A percentile compares a stretch with the other conserved stretches of the same genome.
These are phyloP conservation scores for Coemansia sp. DNA, from an alignment of 192 early-diverging fungal genomes.

Conservation along the genomic window DNA sequence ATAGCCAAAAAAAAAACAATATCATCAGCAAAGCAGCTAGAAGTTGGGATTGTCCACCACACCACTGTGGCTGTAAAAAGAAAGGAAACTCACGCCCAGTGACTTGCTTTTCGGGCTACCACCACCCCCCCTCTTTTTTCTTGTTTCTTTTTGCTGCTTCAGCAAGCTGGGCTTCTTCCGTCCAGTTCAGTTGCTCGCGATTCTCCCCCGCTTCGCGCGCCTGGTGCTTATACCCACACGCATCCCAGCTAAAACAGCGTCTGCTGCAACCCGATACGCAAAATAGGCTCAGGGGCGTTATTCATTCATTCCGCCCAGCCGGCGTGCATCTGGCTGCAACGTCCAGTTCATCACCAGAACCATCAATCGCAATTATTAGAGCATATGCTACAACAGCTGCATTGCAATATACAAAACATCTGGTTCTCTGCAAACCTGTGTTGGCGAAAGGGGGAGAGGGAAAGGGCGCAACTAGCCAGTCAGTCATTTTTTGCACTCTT, in stretches of 20 bases:
- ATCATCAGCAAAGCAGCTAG: neutral
- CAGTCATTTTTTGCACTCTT: neutral
- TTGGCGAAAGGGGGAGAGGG: neutral
- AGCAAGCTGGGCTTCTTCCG: no score
- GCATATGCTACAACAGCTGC: neutral
- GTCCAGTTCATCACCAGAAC: conserved; percentile 2
- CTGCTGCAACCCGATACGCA: no score
- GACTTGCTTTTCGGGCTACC: no score
- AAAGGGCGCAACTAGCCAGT: neutral
- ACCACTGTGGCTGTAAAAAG: neutral
- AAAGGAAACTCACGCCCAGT: neutral
- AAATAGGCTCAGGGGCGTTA: neutral
- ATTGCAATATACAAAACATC: neutral
- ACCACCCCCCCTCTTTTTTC: neutral
- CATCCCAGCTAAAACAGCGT: no score
- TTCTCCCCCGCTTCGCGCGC: no score
- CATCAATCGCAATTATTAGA: conserved; percentile 5
- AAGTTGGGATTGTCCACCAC: neutral
- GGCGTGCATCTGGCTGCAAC: neutral
- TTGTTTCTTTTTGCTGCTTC: neutral
- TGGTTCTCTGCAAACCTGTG: neutral
- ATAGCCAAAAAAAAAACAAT: neutral
- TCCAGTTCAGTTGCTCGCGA: no score
- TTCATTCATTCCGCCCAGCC: neutral
- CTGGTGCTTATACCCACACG: no score